phyloP scores from a whole-genome alignment of 345 rosid species.

The Salix dunnii region DNA sequence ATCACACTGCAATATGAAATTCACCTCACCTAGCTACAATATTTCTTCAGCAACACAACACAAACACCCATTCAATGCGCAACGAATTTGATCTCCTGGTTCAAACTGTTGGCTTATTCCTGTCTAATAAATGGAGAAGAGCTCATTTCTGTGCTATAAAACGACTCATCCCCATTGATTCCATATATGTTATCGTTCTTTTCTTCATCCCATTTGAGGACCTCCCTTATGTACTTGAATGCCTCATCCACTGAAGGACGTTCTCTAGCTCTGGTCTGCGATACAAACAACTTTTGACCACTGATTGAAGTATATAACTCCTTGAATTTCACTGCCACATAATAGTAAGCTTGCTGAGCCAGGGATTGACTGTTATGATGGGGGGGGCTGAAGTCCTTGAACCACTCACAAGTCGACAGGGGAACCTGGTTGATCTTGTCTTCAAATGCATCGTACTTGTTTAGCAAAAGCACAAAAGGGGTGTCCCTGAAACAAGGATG shows the following conservation, averaged over 20 bases:
- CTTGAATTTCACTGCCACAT: conserved; percentile 54
- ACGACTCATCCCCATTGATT: conserved; percentile 39
- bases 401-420: conserved; percentile 53
- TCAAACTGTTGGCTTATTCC: conserved; percentile 19
- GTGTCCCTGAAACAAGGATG: conserved; percentile 48
- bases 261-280: conserved; percentile 42
- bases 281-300: conserved; percentile 46
- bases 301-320: conserved; percentile 40
- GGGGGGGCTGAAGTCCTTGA: conserved; percentile 48
- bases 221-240: conserved; percentile 52
- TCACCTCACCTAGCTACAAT: not conserved
- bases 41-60: too few species aligned
- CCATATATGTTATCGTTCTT: conserved; percentile 38
- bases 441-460: conserved; percentile 53
- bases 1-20: not conserved
- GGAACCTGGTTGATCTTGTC: conserved; percentile 42
- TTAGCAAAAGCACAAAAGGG: conserved; percentile 53
- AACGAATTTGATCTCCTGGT: not conserved
- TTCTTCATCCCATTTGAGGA: conserved; percentile 64
- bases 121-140: conserved; percentile 38
- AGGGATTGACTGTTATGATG: conserved; percentile 39
- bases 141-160: conserved; percentile 48
- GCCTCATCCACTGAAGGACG: conserved; percentile 42
- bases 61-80: too few species aligned
- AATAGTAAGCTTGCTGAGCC: conserved; percentile 55